phyloP scores from a whole-genome alignment of 2,329 filamentous ascomycete genomes.

The Byssochlamys sp. region DNA sequence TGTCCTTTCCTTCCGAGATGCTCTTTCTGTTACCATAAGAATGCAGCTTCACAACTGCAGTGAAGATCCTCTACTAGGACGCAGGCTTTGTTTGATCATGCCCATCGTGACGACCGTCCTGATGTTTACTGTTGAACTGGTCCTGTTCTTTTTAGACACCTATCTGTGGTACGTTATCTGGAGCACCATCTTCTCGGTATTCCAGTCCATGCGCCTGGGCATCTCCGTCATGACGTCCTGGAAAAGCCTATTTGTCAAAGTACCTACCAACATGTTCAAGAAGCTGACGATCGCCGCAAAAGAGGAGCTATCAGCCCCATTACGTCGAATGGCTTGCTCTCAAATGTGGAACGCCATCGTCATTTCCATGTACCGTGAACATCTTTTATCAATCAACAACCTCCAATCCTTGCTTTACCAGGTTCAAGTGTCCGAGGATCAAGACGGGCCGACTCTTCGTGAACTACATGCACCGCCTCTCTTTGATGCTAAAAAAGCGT shows the following conservation, averaged over 20 bases:
- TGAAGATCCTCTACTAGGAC: constrained; percentile 78
- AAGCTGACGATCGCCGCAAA: no score
- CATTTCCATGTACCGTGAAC: constrained; percentile 98
- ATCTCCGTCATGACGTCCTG: constrained; percentile 97
- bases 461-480: constrained; percentile 94
- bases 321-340: no score
- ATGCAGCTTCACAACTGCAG: no score
- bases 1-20: constrained; percentile 84
- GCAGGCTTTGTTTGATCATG: constrained; percentile 66
- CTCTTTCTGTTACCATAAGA: no score
- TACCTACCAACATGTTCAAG: constrained; percentile 98
- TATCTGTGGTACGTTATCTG: constrained; percentile 95
- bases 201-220: constrained; percentile 93
- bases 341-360: constrained; percentile 99
- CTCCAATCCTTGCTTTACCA: constrained; percentile 98
- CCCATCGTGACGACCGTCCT: no score
- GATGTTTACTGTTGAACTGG: constrained; percentile 88
- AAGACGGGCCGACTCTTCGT: constrained; percentile 92
- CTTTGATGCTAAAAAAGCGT: constrained; percentile 98
- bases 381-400: constrained; percentile 92
- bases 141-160: constrained; percentile 96
- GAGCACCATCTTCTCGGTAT: constrained; percentile 89
- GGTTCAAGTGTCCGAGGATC: constrained; percentile 96
- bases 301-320: no score
- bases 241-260: constrained; percentile 95